Evolutionary conservation across 1,284 basidiomycete species (phyloP), one percentile per base, ranked within the genome.

Genomic region (Athelia psychrophila): DNA sequence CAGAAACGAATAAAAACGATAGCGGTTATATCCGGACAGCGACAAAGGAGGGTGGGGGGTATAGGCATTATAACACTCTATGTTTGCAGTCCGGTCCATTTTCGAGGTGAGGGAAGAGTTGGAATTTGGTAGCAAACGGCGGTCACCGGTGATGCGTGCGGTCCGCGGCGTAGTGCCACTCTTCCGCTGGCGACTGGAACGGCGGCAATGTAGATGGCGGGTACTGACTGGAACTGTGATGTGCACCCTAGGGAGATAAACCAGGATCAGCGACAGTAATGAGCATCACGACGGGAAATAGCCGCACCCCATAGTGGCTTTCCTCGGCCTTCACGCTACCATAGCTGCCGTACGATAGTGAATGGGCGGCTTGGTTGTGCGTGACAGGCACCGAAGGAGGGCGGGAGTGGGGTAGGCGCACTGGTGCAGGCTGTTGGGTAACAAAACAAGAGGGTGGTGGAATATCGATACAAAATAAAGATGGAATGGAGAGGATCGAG

Each of bases 281-380:
- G 6, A 30, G 27, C 13, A 42, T 42, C 38, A 42, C 9, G n/a
- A 6, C n/a, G n/a, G 38, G 20, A 42, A 42, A 42, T n/a, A 42
- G 38, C n/a, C 38, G n/a, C 20, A 42, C 38, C 38, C 38, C 38
- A 55, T 84, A 84, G 54, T 75, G 70, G 35, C 87, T 84, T 51
- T 88, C 86, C 65, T 88, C 86, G 50, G 86, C 78, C 58, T 83
- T 83, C 51, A 83, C 80, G 16, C 72, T 63, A 8, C 67, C 68
- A 54, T 81, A 78, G 54, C 76, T 74, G 50, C 69, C 63, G 23
- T 71, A 55, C 15, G 66, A 62, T 25, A 70, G 67, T 18, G 70
- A 63, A 56, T 74, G 27, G 13, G 27, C 27, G 27, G 74, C 47
- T 23, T 10, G 8, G 44, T 23, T 46, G 24, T 46, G 44, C 16